Evolutionary conservation across 805 yeast genomes (phyloP).

Genomic region (Lachancea thermotolerans): DNA sequence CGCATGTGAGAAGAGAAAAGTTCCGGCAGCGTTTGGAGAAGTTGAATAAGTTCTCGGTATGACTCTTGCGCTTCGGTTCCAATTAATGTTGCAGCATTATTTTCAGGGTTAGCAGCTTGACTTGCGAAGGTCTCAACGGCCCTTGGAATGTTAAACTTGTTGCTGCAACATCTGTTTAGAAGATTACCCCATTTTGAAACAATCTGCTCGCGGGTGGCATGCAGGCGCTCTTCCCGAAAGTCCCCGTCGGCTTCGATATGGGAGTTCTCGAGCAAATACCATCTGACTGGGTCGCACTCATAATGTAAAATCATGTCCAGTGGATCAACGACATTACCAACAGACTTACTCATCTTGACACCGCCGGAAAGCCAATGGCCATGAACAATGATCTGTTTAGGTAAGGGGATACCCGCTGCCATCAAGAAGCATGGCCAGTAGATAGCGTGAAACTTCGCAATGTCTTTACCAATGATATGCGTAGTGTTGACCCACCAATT

Average conservation of each 20-base stretch:
- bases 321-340: slow-evolving; percentile 94
- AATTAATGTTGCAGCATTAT: slow-evolving; percentile 14
- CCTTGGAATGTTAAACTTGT: slow-evolving; percentile 51
- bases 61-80: slow-evolving; percentile 10
- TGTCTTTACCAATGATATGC: slow-evolving; percentile 90
- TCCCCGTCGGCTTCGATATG: slow-evolving; percentile 73
- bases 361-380: slow-evolving; percentile 93
- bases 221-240: slow-evolving; percentile 54
- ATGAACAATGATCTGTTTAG: slow-evolving; percentile 76
- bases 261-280: slow-evolving; percentile 70
- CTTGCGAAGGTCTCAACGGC: slow-evolving; percentile 31
- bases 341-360: slow-evolving; percentile 85
- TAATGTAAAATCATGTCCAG: slow-evolving; percentile 51
- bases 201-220: slow-evolving; percentile 51
- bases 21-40: slow-evolving; percentile 32
- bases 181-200: slow-evolving; percentile 82
- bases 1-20: slow-evolving; percentile 40
- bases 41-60: slow-evolving; percentile 26
- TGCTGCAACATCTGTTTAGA: slow-evolving; percentile 64
- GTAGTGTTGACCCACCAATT: slow-evolving; percentile 39
- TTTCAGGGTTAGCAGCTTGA: slow-evolving; percentile 8
- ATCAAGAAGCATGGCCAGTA: slow-evolving; percentile 91
- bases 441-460: slow-evolving; percentile 77
- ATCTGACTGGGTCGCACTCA: slow-evolving; percentile 68
- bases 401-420: slow-evolving; percentile 71